Evolutionary conservation across 169 alveolate genomes (phyloP).

Genomic region (Eimeria necatrix): DNA sequence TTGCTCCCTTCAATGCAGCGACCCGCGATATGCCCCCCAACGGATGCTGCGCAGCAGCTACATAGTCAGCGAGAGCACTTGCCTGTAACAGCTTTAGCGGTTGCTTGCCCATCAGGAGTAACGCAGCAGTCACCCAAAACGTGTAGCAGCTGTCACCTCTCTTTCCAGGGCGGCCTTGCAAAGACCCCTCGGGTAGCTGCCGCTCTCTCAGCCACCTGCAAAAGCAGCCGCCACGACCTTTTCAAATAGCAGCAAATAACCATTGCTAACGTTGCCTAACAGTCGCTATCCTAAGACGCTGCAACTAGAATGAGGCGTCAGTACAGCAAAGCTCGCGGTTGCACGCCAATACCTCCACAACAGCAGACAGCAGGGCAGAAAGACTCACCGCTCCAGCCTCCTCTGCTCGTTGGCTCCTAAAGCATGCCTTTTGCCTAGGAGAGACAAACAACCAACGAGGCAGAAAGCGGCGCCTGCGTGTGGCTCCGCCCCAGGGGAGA

Average conservation of each 20-base stretch:
- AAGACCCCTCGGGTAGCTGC: constrained; percentile 71
- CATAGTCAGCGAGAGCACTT: neutral
- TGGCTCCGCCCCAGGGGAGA: constrained; percentile 84
- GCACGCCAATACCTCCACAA: neutral
- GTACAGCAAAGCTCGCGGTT: neutral
- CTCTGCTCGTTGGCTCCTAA: neutral
- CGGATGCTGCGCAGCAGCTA: constrained; percentile 63
- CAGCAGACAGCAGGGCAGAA: neutral
- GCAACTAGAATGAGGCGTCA: neutral
- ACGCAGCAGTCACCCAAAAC: constrained; percentile 86
- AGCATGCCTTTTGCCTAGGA: constrained; percentile 52
- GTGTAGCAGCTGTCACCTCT: constrained; percentile 85
- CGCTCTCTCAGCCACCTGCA: constrained; percentile 82
- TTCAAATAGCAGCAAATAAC: constrained; percentile 27
- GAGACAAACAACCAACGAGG: constrained; percentile 82
- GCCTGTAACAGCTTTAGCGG: constrained; percentile 9
- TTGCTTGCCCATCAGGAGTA: constrained; percentile 77
- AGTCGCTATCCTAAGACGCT: neutral
- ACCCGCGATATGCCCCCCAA: constrained; percentile 79
- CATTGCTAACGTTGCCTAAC: neutral
- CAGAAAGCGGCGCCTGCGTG: constrained; percentile 86
- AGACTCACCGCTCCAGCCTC: constrained; percentile 57
- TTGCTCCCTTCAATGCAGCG: neutral
- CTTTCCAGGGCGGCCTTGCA: constrained; percentile 86
- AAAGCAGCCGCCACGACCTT: constrained; percentile 68